Conservation (phyloP, 345 rosid genomes). For the Fremontodendron californicum region DNA sequence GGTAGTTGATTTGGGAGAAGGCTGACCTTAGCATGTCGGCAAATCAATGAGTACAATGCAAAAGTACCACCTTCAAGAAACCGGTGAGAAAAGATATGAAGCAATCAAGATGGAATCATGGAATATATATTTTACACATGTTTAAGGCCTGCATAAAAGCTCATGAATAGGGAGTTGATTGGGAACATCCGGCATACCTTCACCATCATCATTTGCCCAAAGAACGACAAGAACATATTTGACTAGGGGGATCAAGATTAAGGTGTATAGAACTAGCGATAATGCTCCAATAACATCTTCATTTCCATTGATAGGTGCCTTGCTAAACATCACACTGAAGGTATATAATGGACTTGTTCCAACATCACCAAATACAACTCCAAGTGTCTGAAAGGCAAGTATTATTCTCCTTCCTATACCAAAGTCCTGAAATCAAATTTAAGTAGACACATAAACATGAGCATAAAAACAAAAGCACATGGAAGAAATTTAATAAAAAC, state of each 20-base stretch:
- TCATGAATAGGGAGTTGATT: neutral
- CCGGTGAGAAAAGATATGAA: constrained; percentile 1
- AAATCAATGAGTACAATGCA: constrained; percentile 92
- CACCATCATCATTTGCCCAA: constrained; percentile 99
- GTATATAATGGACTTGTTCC: constrained; percentile 98
- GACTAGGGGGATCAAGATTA: constrained; percentile 80
- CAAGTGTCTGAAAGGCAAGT: constrained; percentile 90
- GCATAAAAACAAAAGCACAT: neutral
- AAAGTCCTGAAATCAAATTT: constrained; percentile 55
- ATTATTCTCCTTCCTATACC: constrained; percentile 68
- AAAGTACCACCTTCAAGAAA: constrained; percentile 81
- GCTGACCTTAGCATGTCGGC: constrained; percentile 95
- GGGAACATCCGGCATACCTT: constrained; percentile 50
- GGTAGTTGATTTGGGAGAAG: constrained; percentile 97
- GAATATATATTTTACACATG: neutral
- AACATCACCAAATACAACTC: constrained; percentile 97
- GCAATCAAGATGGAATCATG: neutral
- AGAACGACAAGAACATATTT: constrained; percentile 96
- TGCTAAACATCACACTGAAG: constrained; percentile 89
- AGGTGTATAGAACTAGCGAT: constrained; percentile 80
- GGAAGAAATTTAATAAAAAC: neutral
- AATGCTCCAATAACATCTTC: constrained; percentile 96
- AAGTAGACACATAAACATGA: neutral
- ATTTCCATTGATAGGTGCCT: constrained; percentile 69
- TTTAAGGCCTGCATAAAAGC: neutral